Evolutionary conservation across 2,329 filamentous ascomycete genomes (phyloP), one percentile per base, ranked within the genome.

Genomic region (Podosphaera aphanis): DNA sequence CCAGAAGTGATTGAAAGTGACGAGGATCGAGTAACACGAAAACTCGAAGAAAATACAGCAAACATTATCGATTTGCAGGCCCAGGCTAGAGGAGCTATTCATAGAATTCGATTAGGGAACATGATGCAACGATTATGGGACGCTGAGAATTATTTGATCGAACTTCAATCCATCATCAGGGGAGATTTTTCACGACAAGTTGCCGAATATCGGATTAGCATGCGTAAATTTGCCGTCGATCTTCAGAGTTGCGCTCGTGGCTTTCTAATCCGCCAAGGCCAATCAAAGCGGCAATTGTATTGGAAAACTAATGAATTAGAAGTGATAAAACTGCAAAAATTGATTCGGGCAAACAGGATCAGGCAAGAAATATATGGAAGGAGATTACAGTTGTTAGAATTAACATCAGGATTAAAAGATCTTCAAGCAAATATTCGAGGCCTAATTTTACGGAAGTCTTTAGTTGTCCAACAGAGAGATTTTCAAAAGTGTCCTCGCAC

Each of bases 91-190:
- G 90, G 88, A 31, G 85, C 86, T 0, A 59, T 92, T 50, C 60
- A 83, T 42, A 74, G 90, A 46, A 69, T 94, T 57, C 70, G 70
- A 46, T 72, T 95, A 1, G 85, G 84, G 3, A 67, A 79, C 43
- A 70, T 75, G 46, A 95, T 98, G 90, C 81, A 93, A 56, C 64
- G 73, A 38, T 70, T 98, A 2, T 98, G 90, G 90, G 80, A 90
- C 50, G 70, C 73, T 11, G 90, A 98, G 61, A 70, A 78, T 21
- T 68, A 71, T 60, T 63, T 98, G 23, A 64, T 88, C 38, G 79
- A 93, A 45, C 66, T 98, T 8, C 92, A 98, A 60, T 75, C 86
- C 6, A 74, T 79, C 35, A 80, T 95, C 46, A 77, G 90, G 48
- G 92, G 85, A 45, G 84, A 92, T 55, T 93, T 83, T 63, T 73